These are phyloP conservation scores for Mycena chlorophos DNA, from an alignment of 768 basidiomycete genomes.

Conservation along the genomic window DNA sequence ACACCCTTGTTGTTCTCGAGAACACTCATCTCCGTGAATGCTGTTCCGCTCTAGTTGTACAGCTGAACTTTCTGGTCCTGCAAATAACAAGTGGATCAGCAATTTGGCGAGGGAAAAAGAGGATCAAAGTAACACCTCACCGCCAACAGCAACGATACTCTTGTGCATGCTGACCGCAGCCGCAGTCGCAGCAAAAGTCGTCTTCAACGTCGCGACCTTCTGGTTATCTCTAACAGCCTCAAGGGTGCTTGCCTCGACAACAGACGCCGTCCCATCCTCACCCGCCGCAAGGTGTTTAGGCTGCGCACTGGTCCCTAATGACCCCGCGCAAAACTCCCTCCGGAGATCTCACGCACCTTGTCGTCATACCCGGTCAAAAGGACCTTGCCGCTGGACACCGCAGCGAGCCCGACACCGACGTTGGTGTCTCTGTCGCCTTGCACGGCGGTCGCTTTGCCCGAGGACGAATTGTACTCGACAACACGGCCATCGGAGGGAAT, in stretches of 20 bases:
- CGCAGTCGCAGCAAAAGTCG: constrained; percentile 54
- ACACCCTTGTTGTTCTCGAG: constrained; percentile 70
- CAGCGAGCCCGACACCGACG: constrained; percentile 63
- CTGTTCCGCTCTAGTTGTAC: constrained; percentile 68
- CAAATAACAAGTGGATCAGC: constrained; percentile 8
- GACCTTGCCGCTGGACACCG: constrained; percentile 48
- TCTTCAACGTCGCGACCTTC: constrained; percentile 55
- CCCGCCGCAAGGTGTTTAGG: constrained; percentile 65
- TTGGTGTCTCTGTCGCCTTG: constrained; percentile 70
- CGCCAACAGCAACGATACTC: constrained; percentile 65
- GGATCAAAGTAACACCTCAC: constrained; percentile 50
- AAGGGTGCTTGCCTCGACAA: constrained; percentile 55
- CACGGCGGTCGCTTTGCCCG: constrained; percentile 47
- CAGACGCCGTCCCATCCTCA: constrained; percentile 63
- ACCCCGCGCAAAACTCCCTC: constrained; percentile 52
- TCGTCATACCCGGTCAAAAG: constrained; percentile 85
- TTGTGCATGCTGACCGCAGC: constrained; percentile 56
- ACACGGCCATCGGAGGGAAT: constrained; percentile 79
- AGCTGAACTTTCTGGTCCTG: constrained; percentile 78
- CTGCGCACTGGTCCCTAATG: constrained; percentile 56
- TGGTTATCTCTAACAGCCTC: constrained; percentile 75
- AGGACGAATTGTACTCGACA: constrained; percentile 56
- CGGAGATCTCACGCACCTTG: constrained; percentile 63
- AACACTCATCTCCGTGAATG: constrained; percentile 53
- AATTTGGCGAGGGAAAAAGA: neutral